Conservation (phyloP, 768 basidiomycete genomes). For the Tricholoma sp. region DNA sequence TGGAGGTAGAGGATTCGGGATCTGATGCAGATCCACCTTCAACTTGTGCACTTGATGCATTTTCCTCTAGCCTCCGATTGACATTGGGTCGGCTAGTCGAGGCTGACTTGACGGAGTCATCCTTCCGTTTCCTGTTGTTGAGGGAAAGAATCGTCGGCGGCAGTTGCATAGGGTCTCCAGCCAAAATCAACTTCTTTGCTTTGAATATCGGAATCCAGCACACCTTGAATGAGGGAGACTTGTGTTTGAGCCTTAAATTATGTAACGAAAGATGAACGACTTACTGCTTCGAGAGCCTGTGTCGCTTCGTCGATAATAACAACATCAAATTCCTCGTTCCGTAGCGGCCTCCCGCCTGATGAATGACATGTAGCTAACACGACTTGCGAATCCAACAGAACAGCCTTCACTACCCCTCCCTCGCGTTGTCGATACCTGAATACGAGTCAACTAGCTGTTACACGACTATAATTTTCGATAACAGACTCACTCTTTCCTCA, state of each 20-base stretch:
- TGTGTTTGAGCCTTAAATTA: constrained; percentile 4
- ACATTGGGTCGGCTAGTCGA: neutral
- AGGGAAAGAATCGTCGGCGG: constrained; percentile 87
- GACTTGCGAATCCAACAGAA: constrained; percentile 79
- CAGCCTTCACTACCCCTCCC: constrained; percentile 74
- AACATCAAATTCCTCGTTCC: constrained; percentile 79
- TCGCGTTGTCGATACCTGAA: constrained; percentile 84
- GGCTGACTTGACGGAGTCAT: neutral
- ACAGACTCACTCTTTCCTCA: constrained; percentile 79
- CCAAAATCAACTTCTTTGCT: constrained; percentile 82
- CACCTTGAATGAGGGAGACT: constrained; percentile 39
- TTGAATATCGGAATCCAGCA: constrained; percentile 98
- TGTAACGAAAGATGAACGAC: constrained; percentile 13
- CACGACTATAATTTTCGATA: neutral
- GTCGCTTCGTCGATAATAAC: constrained; percentile 98
- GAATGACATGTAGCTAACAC: constrained; percentile 95
- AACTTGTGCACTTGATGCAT: neutral
- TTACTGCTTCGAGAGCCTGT: constrained; percentile 89
- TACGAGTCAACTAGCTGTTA: neutral
- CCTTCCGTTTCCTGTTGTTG: constrained; percentile 26
- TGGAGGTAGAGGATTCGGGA: neutral
- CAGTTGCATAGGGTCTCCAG: constrained; percentile 94
- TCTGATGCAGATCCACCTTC: neutral
- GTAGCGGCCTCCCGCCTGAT: constrained; percentile 78
- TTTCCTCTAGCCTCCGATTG: neutral